phyloP scores from a whole-genome alignment of 306 rosid genomes.

The Lathyrus aphaca region DNA sequence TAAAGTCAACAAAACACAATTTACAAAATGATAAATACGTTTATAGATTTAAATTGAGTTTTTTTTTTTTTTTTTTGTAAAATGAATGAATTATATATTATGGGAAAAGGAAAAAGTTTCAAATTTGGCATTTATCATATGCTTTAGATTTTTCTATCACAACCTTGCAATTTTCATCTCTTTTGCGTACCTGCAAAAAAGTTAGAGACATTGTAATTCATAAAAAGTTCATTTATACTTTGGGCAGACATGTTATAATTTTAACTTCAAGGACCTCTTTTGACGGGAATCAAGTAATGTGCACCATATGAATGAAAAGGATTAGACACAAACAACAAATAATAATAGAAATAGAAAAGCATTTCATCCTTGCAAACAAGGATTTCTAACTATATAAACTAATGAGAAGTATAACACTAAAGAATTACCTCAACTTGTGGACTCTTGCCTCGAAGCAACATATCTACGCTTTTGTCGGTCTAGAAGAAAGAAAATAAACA shows the following conservation, averaged over 20 bases:
- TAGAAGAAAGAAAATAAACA: conserved; percentile 37
- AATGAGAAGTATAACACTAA: conserved; percentile 10
- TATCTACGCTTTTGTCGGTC: conserved; percentile 75
- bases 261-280: conserved; percentile 1
- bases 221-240: conserved; percentile 12
- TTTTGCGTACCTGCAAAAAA: conserved; percentile 63
- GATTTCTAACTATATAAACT: conserved; percentile 24
- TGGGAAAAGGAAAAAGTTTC: conserved; percentile 1
- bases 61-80: background rate
- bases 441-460: conserved; percentile 57
- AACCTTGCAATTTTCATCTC: conserved; percentile 56
- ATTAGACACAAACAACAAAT: background rate
- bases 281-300: background rate
- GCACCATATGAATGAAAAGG: conserved; percentile 20
- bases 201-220: conserved; percentile 24
- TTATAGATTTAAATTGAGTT: conserved; percentile 9
- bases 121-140: conserved; percentile 54
- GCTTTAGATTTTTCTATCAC: conserved; percentile 68
- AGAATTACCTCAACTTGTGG: conserved; percentile 76
- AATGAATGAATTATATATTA: background rate
- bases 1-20: conserved; percentile 18
- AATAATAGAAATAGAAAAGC: conserved; percentile 23
- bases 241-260: conserved; percentile 1
- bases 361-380: conserved; percentile 11
- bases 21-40: conserved; percentile 22